Base-by-base conservation (phyloP, 2,329 filamentous ascomycete species). In the Lasiodiplodia hormozganensis region DNA sequence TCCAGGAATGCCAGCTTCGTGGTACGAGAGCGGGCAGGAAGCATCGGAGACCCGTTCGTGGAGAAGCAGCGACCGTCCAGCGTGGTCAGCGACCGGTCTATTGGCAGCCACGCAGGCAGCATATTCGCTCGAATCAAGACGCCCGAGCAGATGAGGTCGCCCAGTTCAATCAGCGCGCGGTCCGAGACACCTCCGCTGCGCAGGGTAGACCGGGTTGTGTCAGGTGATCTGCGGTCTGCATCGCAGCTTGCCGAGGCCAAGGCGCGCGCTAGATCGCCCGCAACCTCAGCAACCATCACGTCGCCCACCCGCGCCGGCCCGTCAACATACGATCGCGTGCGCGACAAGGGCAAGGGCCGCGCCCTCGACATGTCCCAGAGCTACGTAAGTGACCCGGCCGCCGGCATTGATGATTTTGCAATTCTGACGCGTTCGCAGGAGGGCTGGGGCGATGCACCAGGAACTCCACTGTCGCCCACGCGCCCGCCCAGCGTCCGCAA, bases 401-500 rank as follows among this genome's bases (percentile, higher is more conserved):
- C 67, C 21, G 73, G 68, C 69, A 62, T 28, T 58, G 28, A 52
- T 62, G 14, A 49, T 31, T 58, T 57, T 2, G 40, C 31, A 56
- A 52, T 40, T 40, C 65, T 60, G 65, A 72, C 77, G 77, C 69
- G 77, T 73, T 74, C 75, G 67, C 84, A 97, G 94, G 94, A 97
- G 88, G 95, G 93, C 83, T 94, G 89, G 85, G 95, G 95, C 82
- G 93, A 97, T 83, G 93, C 92, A 81, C 92, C 92, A 78, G 90
- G 90, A 78, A 97, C 94, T 78, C 94, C 95, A 76, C 90, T 92
- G 76, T 98, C 96, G 76, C 96, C 96, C 67, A 97, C 93, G 74
- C 90, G 95, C 81, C 94, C 96, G 75, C 93, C 94, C 77, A 97
- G 94, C 85, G 92, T 99, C 88, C 94, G 95, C 75, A 94, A 95